phyloP scores from a whole-genome alignment of 495 filamentous ascomycete species.

The Haplographium delicatum region DNA sequence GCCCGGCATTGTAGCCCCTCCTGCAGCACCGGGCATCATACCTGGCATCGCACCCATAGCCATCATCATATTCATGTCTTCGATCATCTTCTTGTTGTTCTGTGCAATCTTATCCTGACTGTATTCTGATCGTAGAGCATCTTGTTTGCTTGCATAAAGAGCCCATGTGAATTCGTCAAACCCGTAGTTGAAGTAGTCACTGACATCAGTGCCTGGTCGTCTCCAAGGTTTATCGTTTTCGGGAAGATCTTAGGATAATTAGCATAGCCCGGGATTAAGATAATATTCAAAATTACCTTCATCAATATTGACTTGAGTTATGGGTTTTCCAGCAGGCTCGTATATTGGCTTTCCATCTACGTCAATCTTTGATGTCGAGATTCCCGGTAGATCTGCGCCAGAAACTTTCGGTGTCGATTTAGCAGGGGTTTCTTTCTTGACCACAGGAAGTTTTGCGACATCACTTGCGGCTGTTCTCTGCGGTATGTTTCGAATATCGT shows the following conservation, averaged over 20 bases:
- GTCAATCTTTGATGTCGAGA: conserved; percentile 75
- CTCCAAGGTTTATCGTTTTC: conserved; percentile 92
- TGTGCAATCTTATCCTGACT: conserved; percentile 51
- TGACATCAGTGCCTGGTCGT: conserved; percentile 88
- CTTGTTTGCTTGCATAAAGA: conserved; percentile 86
- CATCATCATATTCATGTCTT: conserved; percentile 88
- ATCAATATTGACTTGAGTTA: conserved; percentile 80
- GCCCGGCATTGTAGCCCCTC: conserved; percentile 52
- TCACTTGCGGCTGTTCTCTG: conserved; percentile 55
- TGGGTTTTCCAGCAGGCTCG: conserved; percentile 65
- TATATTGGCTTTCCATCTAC: conserved; percentile 77
- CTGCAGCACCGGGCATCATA: conserved; percentile 44
- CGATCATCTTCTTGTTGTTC: conserved; percentile 78
- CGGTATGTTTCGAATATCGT: conserved; percentile 62
- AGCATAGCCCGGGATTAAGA: background rate
- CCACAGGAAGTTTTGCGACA: conserved; percentile 32
- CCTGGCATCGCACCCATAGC: conserved; percentile 57
- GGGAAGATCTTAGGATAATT: conserved; percentile 52
- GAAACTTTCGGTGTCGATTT: conserved; percentile 21
- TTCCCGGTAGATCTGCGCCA: conserved; percentile 41
- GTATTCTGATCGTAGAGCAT: conserved; percentile 64
- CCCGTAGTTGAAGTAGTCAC: conserved; percentile 98
- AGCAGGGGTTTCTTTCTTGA: conserved; percentile 38
- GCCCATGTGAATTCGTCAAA: conserved; percentile 99
- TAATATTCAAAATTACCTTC: conserved; percentile 38